A percentile compares a stretch with the other conserved stretches of the same genome.
Evolutionary conservation across 768 basidiomycete species (phyloP).

Genomic region (Pluteus cervinus): DNA sequence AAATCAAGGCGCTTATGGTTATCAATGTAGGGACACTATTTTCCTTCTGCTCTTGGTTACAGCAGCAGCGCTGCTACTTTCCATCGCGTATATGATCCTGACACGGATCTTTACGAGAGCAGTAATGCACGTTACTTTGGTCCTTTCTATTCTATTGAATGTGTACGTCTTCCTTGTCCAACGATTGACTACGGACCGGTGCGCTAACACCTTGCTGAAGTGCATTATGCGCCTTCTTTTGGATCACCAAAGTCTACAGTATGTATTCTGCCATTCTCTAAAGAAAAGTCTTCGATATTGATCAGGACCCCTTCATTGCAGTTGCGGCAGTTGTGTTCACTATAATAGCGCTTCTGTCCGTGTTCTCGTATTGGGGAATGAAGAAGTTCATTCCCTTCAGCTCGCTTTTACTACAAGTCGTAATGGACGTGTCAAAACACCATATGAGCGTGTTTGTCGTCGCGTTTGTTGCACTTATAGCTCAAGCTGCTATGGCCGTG

Average conservation of each 20-base stretch:
- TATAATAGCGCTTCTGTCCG: constrained; percentile 67
- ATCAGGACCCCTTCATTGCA: too few relatives aligned
- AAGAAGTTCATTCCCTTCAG: constrained; percentile 73
- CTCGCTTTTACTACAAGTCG: constrained; percentile 70
- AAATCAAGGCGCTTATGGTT: too few relatives aligned
- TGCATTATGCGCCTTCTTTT: constrained; percentile 71
- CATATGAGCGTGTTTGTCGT: constrained; percentile 78
- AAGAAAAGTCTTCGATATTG: constrained; percentile 2
- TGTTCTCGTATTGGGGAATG: constrained; percentile 71
- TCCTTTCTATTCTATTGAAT: constrained; percentile 58
- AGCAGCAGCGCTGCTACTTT: constrained; percentile 60
- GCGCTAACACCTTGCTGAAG: constrained; percentile 26
- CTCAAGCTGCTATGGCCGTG: constrained; percentile 69
- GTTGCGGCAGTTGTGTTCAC: constrained; percentile 84
- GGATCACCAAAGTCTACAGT: constrained; percentile 65
- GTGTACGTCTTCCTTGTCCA: constrained; percentile 37
- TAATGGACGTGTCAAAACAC: constrained; percentile 81
- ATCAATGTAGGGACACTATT: constrained; percentile 67
- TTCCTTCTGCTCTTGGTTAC: constrained; percentile 74
- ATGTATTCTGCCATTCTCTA: background rate
- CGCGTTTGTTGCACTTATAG: constrained; percentile 57
- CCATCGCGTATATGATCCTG: constrained; percentile 61
- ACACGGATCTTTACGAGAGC: constrained; percentile 64
- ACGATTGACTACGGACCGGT: background rate
- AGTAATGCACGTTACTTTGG: constrained; percentile 74